Percentiles rank a stretch among this genome's conserved stretches.
phyloP scores from a whole-genome alignment of 1,284 basidiomycete species.

The Rhodotorula sp. region DNA sequence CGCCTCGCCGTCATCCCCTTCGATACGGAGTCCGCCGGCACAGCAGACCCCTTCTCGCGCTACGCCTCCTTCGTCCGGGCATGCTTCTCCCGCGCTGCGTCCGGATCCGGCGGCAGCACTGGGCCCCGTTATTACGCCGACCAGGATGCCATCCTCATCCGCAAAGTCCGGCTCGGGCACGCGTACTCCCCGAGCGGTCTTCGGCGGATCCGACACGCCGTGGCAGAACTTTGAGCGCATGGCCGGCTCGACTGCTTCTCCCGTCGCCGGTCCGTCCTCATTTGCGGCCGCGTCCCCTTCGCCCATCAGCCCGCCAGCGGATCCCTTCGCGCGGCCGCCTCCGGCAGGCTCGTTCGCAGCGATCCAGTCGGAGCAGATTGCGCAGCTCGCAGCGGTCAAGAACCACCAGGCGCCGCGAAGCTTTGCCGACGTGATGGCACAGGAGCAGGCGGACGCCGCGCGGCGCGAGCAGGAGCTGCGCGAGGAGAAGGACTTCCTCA shows the following conservation, averaged over 20 bases:
- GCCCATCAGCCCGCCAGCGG: slow-evolving; percentile 41
- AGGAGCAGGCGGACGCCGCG: slow-evolving; percentile 38
- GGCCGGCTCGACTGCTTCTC: slow-evolving; percentile 44
- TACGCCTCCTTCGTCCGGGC: background rate
- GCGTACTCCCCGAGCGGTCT: slow-evolving; percentile 29
- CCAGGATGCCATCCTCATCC: slow-evolving; percentile 7
- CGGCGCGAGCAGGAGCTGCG: slow-evolving; percentile 36
- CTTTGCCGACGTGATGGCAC: slow-evolving; percentile 45
- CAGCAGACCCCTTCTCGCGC: background rate
- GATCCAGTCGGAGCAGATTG: slow-evolving; percentile 7
- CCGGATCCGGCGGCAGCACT: slow-evolving; percentile 32
- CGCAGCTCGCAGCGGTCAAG: slow-evolving; percentile 13
- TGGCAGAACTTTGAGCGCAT: slow-evolving; percentile 44
- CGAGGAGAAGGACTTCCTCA: slow-evolving; percentile 43
- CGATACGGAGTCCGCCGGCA: background rate
- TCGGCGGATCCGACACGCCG: slow-evolving; percentile 43
- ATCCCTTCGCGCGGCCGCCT: slow-evolving; percentile 20
- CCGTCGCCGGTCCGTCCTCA: slow-evolving; percentile 29
- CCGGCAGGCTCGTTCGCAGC: slow-evolving; percentile 1
- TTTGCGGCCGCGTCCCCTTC: slow-evolving; percentile 48
- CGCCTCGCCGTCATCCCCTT: background rate
- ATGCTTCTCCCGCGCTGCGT: background rate
- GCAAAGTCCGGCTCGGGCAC: slow-evolving; percentile 7
- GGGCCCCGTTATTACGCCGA: slow-evolving; percentile 44
- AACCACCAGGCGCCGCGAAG: slow-evolving; percentile 31